These are phyloP conservation scores for Leccinum incarnatum DNA, from an alignment of 768 basidiomycete species.

Conservation along the genomic window DNA sequence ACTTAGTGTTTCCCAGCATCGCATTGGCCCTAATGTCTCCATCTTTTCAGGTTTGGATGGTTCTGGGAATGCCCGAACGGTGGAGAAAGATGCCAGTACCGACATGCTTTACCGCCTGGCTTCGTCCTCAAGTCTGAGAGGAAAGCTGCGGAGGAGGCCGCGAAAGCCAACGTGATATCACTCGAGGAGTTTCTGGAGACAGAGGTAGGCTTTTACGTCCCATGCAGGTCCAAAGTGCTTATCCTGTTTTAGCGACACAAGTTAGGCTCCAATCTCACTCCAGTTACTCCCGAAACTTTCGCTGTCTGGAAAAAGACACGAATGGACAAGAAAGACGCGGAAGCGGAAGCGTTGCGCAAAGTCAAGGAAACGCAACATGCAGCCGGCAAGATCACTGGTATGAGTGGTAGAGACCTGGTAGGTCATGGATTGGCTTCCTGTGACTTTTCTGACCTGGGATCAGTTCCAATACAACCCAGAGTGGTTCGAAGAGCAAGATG, in stretches of 20 bases:
- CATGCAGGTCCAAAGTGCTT: background rate
- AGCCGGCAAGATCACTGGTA: conserved; percentile 88
- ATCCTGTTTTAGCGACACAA: conserved; percentile 75
- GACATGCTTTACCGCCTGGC: conserved; percentile 93
- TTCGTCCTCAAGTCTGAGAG: conserved; percentile 93
- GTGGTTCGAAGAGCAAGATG: conserved; percentile 83
- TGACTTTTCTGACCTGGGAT: conserved; percentile 7
- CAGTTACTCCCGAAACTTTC: conserved; percentile 89
- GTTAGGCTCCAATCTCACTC: conserved; percentile 85
- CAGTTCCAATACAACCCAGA: conserved; percentile 96
- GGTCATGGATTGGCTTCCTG: conserved; percentile 23
- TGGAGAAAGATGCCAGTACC: conserved; percentile 86
- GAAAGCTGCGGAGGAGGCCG: conserved; percentile 89
- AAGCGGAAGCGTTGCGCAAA: conserved; percentile 75
- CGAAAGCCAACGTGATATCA: conserved; percentile 84
- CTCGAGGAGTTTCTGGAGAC: conserved; percentile 97
- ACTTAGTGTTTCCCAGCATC: conserved; percentile 7
- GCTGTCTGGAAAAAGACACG: conserved; percentile 94
- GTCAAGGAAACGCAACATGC: conserved; percentile 77
- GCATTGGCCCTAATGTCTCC: background rate
- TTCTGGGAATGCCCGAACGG: conserved; percentile 91
- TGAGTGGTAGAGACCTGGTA: conserved; percentile 95
- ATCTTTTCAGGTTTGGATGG: conserved; percentile 71
- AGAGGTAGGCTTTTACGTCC: conserved; percentile 59
- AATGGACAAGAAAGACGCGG: conserved; percentile 92